phyloP scores from a whole-genome alignment of 2,329 filamentous ascomycete species.

The Fonsecaea monophora region DNA sequence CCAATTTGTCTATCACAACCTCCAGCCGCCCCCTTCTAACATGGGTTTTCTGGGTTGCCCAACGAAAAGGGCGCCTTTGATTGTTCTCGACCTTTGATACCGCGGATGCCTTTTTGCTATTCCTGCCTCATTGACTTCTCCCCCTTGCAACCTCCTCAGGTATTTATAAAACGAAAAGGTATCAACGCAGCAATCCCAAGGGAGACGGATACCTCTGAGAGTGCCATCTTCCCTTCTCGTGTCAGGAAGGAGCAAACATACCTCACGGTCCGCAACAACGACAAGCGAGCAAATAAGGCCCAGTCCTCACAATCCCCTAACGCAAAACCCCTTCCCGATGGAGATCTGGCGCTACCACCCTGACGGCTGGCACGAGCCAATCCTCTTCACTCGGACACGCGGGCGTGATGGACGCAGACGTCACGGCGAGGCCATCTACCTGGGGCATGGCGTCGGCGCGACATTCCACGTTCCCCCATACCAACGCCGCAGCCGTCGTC shows the following conservation, averaged over 20 bases:
- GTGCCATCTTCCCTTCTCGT: background rate
- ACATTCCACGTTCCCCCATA: constrained; percentile 11
- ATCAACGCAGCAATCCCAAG: background rate
- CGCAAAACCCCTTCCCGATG: background rate
- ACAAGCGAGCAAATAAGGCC: too few species aligned
- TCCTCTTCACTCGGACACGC: constrained; percentile 7
- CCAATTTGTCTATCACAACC: background rate
- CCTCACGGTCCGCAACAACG: too few species aligned
- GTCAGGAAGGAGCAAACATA: background rate
- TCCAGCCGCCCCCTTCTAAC: background rate
- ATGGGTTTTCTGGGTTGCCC: background rate
- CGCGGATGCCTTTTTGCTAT: background rate
- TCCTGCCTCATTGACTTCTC: background rate
- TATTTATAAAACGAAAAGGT: background rate
- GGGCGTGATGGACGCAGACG: background rate
- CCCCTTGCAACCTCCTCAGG: background rate
- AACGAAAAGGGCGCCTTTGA: background rate
- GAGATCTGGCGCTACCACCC: constrained; percentile 12
- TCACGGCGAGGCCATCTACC: constrained; percentile 7
- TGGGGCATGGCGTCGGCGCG: constrained; percentile 6
- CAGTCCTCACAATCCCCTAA: background rate
- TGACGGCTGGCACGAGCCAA: constrained; percentile 4
- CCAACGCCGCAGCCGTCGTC: background rate
- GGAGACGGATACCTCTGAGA: background rate
- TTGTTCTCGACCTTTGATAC: background rate